phyloP scores from a whole-genome alignment of 176 grass and related monocot species.

The Dendrocalamus sinicus region DNA sequence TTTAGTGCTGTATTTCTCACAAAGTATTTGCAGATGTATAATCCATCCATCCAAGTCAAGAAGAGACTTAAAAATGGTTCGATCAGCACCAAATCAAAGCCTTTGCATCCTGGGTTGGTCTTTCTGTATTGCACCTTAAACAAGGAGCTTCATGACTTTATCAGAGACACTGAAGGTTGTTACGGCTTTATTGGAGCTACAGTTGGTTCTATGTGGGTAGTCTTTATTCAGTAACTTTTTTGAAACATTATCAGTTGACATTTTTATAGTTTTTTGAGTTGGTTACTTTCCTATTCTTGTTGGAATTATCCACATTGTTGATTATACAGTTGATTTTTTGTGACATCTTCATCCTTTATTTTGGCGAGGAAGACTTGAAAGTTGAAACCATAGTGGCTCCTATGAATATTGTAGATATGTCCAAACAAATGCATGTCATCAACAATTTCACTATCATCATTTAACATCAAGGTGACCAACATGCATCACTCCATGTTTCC shows the following conservation, averaged over 20 bases:
- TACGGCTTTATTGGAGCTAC: constrained; percentile 83
- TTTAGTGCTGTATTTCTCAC: constrained; percentile 2
- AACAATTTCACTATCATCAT: neutral
- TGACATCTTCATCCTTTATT: neutral
- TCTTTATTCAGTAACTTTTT: constrained; percentile 9
- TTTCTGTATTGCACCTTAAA: constrained; percentile 79
- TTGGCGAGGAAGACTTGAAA: neutral
- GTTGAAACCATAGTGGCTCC: neutral
- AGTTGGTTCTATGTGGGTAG: constrained; percentile 68
- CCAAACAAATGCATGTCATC: neutral
- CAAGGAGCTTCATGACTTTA: constrained; percentile 84
- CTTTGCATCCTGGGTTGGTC: constrained; percentile 74
- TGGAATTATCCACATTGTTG: neutral
- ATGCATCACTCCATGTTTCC: neutral
- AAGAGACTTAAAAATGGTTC: constrained; percentile 69
- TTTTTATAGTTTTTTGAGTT: constrained; percentile 29
- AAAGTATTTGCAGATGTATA: constrained; percentile 70
- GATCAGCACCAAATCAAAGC: constrained; percentile 61
- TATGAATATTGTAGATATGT: constrained; percentile 16
- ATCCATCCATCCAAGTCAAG: constrained; percentile 62
- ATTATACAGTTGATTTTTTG: neutral
- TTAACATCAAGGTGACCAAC: neutral
- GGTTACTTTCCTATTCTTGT: neutral
- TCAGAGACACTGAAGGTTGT: constrained; percentile 71
- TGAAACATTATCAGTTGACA: neutral